Evolutionary conservation across 805 yeast species (phyloP), one percentile per base, ranked within the genome.

Genomic region (Saccharomycopsis malanga): DNA sequence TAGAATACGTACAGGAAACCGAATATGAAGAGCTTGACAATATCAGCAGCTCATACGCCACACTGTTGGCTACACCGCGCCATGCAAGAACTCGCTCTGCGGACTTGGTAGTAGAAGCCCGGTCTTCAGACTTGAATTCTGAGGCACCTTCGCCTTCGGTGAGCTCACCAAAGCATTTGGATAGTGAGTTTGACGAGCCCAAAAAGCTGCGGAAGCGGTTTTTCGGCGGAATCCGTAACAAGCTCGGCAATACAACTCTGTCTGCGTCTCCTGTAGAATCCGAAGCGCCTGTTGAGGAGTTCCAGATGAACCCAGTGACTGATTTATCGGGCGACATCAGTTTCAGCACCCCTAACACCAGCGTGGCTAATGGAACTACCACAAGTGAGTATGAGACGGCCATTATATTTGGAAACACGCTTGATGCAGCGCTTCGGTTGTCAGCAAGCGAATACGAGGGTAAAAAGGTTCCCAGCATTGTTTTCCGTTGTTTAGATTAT

Each of bases 401-500:
- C 46, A 57, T 62, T 4, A 66, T 84, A 1, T 87, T 87, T 66
- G 93, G 89, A 0, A 67, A 78, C n/a, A 75, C 81, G 0, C 56
- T 87, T 23, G 66, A 64, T 2, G 71, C 68, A 15, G 80, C 82
- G 0, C 63, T 71, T 36, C 66, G 68, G 17, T 56, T 79, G 25
- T 81, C 89, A 2, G 68, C 74, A 3, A 71, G 71, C 43, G 61
- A 64, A 29, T 53, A 73, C 57, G 60, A 66, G 49, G 71, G 74
- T 18, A 70, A 67, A 29, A 62, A 61, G 5, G 64, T 68, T 17
- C 97, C 98, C 1, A 78, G 88, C 35, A 79, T 91, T 5, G 76
- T 87, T 15, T 83, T 68, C 56, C 67, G 95, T 50, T 87, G 96
- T 58, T 58, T 89, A 29, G 83, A 77, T 48, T 85, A 73, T 54